phyloP scores from a whole-genome alignment of 2,329 filamentous ascomycete species.

The Seiridium cupressi region DNA sequence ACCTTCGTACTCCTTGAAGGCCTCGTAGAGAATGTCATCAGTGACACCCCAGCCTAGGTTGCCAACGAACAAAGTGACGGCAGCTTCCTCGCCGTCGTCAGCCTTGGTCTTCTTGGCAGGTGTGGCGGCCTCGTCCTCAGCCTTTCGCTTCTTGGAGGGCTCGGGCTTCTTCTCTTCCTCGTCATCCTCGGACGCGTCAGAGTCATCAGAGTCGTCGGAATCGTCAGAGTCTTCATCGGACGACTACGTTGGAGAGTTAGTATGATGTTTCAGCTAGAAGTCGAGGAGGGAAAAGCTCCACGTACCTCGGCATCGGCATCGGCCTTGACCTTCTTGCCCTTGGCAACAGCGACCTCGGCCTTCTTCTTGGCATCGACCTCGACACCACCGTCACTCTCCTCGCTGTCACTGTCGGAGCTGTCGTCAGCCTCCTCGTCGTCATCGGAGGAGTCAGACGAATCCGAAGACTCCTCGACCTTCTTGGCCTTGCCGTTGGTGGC shows the following conservation, averaged over 20 bases:
- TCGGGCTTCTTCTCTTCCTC: constrained; percentile 37
- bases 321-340: constrained; percentile 18
- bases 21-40: constrained; percentile 75
- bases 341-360: constrained; percentile 10
- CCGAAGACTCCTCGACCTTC: constrained; percentile 28
- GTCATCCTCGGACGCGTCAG: constrained; percentile 29
- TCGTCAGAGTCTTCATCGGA: constrained; percentile 32
- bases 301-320: constrained; percentile 8
- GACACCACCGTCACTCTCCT: constrained; percentile 26
- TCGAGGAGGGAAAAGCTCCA: background rate
- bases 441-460: constrained; percentile 33
- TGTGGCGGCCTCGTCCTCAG: constrained; percentile 46
- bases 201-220: constrained; percentile 29
- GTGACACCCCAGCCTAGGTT: constrained; percentile 90
- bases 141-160: constrained; percentile 66
- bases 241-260: constrained; percentile 15
- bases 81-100: constrained; percentile 43
- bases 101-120: constrained; percentile 68
- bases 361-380: constrained; percentile 20
- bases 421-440: constrained; percentile 21
- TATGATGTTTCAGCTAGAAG: background rate
- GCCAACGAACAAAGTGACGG: constrained; percentile 79
- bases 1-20: constrained; percentile 79
- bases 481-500: constrained; percentile 31
- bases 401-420: constrained; percentile 14